phyloP scores from a whole-genome alignment of 495 filamentous ascomycete genomes.

The Pseudomonodictys pantanalensis region DNA sequence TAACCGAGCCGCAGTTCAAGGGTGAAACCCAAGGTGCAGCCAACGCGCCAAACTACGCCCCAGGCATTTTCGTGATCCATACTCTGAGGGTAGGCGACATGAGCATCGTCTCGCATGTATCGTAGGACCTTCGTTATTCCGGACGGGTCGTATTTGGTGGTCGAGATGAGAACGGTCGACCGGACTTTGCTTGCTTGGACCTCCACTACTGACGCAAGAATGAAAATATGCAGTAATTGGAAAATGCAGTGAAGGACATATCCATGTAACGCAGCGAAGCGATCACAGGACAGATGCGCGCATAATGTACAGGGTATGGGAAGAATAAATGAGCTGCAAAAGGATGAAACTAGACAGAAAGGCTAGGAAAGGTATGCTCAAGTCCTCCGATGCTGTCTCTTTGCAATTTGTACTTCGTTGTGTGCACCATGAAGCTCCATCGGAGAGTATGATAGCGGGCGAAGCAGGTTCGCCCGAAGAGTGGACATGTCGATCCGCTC shows the following conservation, averaged over 20 bases:
- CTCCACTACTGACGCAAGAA: no score
- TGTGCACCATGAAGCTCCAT: no score
- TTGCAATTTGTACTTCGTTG: slow-evolving; percentile 2
- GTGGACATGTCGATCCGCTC: not conserved
- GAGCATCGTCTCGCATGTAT: slow-evolving; percentile 22
- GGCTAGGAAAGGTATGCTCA: not conserved
- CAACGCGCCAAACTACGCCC: not conserved
- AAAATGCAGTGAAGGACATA: not conserved
- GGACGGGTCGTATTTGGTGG: not conserved
- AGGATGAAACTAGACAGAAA: slow-evolving; percentile 7
- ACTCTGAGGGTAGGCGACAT: not conserved
- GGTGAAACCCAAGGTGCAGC: slow-evolving; percentile 12
- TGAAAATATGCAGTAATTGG: no score
- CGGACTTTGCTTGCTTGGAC: not conserved
- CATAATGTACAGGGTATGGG: slow-evolving; percentile 35
- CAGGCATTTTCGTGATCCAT: slow-evolving; percentile 7
- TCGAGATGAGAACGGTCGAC: slow-evolving; percentile 3
- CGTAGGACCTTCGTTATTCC: slow-evolving; percentile 19
- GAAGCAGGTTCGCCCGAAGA: no score
- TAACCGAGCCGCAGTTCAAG: no score
- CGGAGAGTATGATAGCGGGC: no score
- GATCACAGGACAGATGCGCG: slow-evolving; percentile 10
- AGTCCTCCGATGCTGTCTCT: slow-evolving; percentile 14
- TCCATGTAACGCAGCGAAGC: not conserved
- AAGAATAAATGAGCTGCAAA: slow-evolving; percentile 1